A percentile compares a stretch with the other conserved stretches of the same genome.
Evolutionary conservation across 2,329 filamentous ascomycete species (phyloP).

Genomic region (Trichophyton schoenleinii): DNA sequence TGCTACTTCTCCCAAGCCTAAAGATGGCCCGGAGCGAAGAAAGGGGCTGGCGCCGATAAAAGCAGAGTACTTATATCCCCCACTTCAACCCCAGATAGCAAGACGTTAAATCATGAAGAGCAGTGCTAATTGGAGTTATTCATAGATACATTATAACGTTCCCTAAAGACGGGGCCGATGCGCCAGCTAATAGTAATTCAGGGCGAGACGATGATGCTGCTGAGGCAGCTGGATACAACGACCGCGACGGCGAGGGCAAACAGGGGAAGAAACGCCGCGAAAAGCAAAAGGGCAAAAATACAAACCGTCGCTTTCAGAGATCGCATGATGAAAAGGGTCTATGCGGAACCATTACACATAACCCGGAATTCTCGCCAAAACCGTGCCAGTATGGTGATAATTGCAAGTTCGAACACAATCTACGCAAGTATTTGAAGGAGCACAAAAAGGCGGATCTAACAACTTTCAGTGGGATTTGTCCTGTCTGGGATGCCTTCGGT

Average conservation of each 20-base stretch:
- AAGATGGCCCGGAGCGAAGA: conserved; percentile 23
- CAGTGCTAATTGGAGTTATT: neutral
- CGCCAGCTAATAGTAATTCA: conserved; percentile 22
- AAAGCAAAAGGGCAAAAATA: conserved; percentile 67
- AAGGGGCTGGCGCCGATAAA: conserved; percentile 60
- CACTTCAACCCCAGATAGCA: neutral
- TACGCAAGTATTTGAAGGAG: conserved; percentile 71
- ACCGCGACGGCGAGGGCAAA: conserved; percentile 27
- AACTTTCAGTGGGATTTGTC: conserved; percentile 66
- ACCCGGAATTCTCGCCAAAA: conserved; percentile 65
- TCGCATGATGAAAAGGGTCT: conserved; percentile 66
- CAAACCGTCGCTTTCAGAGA: conserved; percentile 63
- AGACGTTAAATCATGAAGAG: neutral
- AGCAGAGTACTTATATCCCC: conserved; percentile 46
- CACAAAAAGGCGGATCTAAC: conserved; percentile 69
- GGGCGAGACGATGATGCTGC: conserved; percentile 43
- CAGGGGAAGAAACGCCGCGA: conserved; percentile 26
- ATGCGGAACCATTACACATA: conserved; percentile 60
- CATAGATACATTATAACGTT: conserved; percentile 23
- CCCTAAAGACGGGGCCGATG: conserved; percentile 16
- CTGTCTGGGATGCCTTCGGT: conserved; percentile 64
- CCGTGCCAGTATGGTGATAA: conserved; percentile 65
- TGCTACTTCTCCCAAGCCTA: conserved; percentile 14
- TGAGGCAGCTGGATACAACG: conserved; percentile 41
- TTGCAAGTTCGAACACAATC: conserved; percentile 71